Evolutionary conservation across 371 early-diverging fungal genomes (phyloP).

Genomic region (Phascolomyces articulosus): DNA sequence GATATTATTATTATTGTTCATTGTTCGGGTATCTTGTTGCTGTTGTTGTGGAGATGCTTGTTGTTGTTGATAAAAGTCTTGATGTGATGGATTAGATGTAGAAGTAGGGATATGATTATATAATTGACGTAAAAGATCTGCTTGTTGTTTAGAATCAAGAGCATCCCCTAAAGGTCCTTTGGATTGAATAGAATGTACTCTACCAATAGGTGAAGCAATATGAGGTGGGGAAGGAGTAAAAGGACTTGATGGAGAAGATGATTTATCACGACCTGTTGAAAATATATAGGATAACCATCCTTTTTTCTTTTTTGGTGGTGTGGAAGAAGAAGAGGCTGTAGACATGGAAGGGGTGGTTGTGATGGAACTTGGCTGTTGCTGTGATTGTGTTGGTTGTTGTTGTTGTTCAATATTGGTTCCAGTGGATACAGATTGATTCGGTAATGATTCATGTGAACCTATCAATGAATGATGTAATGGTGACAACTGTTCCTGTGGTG

Average conservation of each 20-base stretch:
- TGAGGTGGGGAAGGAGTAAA: not conserved
- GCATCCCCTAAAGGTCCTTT: conserved; percentile 16
- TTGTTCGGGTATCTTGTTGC: too few relatives aligned
- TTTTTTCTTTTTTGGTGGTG: conserved; percentile 12
- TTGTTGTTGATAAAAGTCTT: not conserved
- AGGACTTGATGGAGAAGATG: not conserved
- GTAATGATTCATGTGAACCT: not conserved
- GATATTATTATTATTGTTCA: not conserved
- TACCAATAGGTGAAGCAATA: not conserved
- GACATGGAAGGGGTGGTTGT: conserved; percentile 8
- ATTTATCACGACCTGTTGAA: not conserved
- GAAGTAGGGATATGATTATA: not conserved
- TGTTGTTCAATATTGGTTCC: not conserved
- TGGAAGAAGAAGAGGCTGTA: conserved; percentile 4
- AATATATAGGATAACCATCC: not conserved
- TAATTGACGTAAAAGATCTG: not conserved
- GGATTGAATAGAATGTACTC: not conserved
- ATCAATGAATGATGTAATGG: not conserved
- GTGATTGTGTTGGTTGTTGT: not conserved
- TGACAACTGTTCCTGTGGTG: not conserved
- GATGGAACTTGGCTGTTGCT: not conserved
- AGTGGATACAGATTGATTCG: not conserved
- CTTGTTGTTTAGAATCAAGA: conserved; percentile 15
- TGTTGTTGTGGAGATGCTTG: too few relatives aligned
- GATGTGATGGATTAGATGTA: too few relatives aligned